Evolutionary conservation across 1,139 yeast genomes (phyloP).

Genomic region (Maudiozyma humilis): DNA sequence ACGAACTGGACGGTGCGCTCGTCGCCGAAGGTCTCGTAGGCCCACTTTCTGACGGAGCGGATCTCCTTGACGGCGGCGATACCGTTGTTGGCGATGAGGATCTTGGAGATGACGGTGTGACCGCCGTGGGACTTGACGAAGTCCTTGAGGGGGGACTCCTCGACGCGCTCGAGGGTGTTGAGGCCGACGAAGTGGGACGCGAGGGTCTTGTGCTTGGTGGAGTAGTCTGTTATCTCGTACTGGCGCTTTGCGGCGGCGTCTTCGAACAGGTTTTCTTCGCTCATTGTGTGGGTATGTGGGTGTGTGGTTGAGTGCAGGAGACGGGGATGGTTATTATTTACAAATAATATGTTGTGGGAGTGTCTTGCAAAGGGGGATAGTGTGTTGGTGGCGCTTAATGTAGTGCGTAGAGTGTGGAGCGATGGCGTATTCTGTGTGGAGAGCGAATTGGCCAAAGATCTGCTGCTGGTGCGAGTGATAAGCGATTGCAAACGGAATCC

Average conservation of each 20-base stretch:
- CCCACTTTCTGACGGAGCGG: slow-evolving; percentile 96
- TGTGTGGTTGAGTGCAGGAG: slow-evolving; percentile 1
- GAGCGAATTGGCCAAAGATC: neutral
- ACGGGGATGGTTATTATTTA: neutral
- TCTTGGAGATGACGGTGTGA: slow-evolving; percentile 85
- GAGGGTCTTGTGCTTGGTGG: slow-evolving; percentile 36
- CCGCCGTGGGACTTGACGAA: slow-evolving; percentile 84
- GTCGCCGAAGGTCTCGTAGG: slow-evolving; percentile 94
- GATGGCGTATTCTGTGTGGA: neutral
- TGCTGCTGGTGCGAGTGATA: neutral
- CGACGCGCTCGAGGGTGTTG: slow-evolving; percentile 37
- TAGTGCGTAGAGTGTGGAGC: too few relatives aligned
- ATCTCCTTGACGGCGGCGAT: slow-evolving; percentile 98
- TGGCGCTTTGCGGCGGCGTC: slow-evolving; percentile 28
- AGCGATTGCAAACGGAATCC: neutral
- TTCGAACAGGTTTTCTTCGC: slow-evolving; percentile 35
- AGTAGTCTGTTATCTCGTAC: slow-evolving; percentile 31
- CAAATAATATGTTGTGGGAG: too few relatives aligned
- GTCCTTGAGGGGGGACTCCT: slow-evolving; percentile 63
- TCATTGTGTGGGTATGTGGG: slow-evolving; percentile 22
- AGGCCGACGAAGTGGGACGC: slow-evolving; percentile 74
- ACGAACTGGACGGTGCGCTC: slow-evolving; percentile 90
- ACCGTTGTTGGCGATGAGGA: slow-evolving; percentile 95
- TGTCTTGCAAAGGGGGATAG: too few relatives aligned
- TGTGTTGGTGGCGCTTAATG: too few relatives aligned